These are phyloP conservation scores for Anthostomella pinea DNA, from an alignment of 2,329 filamentous ascomycete species.

Conservation along the genomic window DNA sequence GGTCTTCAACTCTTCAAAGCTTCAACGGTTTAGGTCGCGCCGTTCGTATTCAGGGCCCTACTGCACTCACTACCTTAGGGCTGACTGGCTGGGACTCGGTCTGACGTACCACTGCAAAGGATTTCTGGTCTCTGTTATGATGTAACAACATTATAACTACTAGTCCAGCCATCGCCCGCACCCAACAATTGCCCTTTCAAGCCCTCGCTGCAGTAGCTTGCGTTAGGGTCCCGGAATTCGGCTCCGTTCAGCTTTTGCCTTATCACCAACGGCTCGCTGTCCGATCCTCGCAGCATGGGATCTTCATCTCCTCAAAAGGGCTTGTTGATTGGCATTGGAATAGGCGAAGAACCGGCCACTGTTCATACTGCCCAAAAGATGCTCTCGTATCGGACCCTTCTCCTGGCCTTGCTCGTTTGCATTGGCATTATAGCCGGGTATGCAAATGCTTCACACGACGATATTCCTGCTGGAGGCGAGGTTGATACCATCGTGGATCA, in stretches of 20 bases:
- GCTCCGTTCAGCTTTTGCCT: slow-evolving; percentile 9
- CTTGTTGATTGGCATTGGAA: slow-evolving; percentile 2
- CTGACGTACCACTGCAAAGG: no score
- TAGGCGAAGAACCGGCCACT: slow-evolving; percentile 9
- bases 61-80: no score
- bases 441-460: slow-evolving; percentile 27
- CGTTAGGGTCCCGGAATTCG: slow-evolving; percentile 13
- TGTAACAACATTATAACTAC: background rate
- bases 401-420: slow-evolving; percentile 33
- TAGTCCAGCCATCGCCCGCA: background rate
- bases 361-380: slow-evolving; percentile 28
- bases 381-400: slow-evolving; percentile 36
- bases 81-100: no score
- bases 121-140: no score
- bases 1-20: no score
- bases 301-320: slow-evolving; percentile 6
- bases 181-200: background rate
- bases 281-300: slow-evolving; percentile 14
- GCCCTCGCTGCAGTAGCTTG: slow-evolving; percentile 18
- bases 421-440: slow-evolving; percentile 34
- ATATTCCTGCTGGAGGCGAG: slow-evolving; percentile 11
- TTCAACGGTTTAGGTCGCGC: no score
- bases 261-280: background rate
- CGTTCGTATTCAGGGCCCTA: no score
- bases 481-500: slow-evolving; percentile 11